Evolutionary conservation across 805 yeast species (phyloP), one percentile per base, ranked within the genome.

Genomic region (Monosporozyma siamensis): DNA sequence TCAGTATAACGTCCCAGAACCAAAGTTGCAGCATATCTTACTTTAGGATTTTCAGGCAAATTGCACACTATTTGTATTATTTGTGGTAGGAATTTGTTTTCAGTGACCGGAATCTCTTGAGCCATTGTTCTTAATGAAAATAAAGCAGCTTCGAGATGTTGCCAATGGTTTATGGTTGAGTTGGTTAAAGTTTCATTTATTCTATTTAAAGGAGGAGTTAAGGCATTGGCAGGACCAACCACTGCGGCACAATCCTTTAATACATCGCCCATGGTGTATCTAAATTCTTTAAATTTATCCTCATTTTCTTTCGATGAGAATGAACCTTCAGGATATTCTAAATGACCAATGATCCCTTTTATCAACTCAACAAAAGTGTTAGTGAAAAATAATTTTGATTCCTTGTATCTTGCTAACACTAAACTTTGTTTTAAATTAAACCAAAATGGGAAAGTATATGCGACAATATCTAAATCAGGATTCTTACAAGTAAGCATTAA

Each of bases 181-280:
- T 57, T 48, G 6, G 46, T 52, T 22, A 69, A 43, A 1, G 66
- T 54, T 6, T 50, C 40, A 50, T 75, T 75, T 39, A 88, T 74
- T 52, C 71, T 74, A 27, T 66, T 65, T 52, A 78, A 82, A 15
- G 96, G 95, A 42, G 84, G 79, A 18, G 66, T 61, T 27, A 92
- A 68, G 0, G 95, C 87, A 32, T 64, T 67, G 8, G 74, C 65
- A 3, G 94, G 71, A 1, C 97, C 97, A 34, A 86, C 78, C 3
- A 92, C 90, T 1, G 85, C 84, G 52, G 97, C 85, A 67, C 97
- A 88, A 58, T 88, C 95, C 58, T 94, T 94, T 47, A 92, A 67
- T n/a, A 90, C 95, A 60, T 92, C 97, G 30, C 97, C 97, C 84
- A 92, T 85, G 44, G 87, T 95, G 63, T 92, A 92, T 55, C 99